Percentiles rank a stretch among this genome's conserved stretches.
phyloP scores from a whole-genome alignment of 179 eudicot genomes.

The Silene coronaria region DNA sequence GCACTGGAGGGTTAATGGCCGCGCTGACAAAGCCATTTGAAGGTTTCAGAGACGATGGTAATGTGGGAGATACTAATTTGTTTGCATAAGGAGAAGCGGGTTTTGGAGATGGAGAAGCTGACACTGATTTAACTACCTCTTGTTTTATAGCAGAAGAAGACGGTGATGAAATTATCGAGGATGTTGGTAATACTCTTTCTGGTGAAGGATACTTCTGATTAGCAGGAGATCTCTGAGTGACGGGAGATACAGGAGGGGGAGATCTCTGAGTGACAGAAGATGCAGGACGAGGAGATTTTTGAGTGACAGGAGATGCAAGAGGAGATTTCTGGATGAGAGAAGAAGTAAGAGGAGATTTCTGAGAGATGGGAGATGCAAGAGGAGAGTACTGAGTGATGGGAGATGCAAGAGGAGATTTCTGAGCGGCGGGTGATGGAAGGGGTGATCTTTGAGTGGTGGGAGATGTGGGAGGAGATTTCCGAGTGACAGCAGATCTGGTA shows the following conservation, averaged over 20 bases:
- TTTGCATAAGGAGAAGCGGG: neutral
- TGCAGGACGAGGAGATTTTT: neutral
- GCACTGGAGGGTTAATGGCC: neutral
- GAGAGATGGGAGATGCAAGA: neutral
- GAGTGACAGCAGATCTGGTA: neutral
- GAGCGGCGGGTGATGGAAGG: neutral
- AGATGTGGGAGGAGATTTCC: neutral
- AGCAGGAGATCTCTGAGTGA: neutral
- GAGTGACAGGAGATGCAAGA: neutral
- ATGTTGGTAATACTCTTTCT: neutral
- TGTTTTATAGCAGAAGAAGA: slow-evolving; percentile 12
- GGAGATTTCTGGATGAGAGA: slow-evolving; percentile 3
- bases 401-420: slow-evolving; percentile 1
- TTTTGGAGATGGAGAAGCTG: slow-evolving; percentile 8
- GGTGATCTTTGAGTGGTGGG: neutral
- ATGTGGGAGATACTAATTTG: neutral
- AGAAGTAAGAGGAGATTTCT: slow-evolving; percentile 5
- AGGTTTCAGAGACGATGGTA: slow-evolving; percentile 18
- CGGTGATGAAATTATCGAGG: slow-evolving; percentile 8
- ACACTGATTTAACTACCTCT: slow-evolving; percentile 5
- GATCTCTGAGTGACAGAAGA: neutral
- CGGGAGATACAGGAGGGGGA: neutral
- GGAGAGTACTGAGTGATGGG: neutral
- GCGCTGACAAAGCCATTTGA: neutral
- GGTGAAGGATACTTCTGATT: slow-evolving; percentile 6